Percentiles rank a stretch among this genome's conserved stretches.
Conservation (phyloP, 2,329 filamentous ascomycete species). For the Cryphonectria radicalis region DNA sequence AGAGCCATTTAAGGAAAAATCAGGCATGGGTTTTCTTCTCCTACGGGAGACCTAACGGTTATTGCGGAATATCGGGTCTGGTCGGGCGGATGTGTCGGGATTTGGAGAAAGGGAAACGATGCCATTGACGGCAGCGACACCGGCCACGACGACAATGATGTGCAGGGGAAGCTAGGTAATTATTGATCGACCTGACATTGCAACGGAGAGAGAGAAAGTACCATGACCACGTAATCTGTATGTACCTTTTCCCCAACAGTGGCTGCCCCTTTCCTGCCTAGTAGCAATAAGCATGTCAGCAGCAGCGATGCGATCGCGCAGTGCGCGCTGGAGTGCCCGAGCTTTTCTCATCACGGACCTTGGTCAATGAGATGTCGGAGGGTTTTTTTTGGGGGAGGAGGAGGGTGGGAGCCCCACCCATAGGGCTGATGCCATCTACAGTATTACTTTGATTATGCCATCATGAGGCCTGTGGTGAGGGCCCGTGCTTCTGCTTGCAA, state of each 20-base stretch:
- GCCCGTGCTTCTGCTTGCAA: background rate
- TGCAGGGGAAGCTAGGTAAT: background rate
- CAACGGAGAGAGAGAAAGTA: background rate
- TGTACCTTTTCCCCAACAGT: background rate
- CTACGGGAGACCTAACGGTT: background rate
- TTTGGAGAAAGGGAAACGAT: background rate
- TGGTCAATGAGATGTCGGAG: background rate
- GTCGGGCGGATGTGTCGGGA: background rate
- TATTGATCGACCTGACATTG: background rate
- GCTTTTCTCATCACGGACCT: background rate
- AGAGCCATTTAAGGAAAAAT: background rate
- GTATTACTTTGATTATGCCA: background rate
- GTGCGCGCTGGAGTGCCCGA: slow-evolving; percentile 1
- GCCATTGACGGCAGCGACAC: background rate
- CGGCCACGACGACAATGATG: background rate
- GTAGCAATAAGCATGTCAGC: background rate
- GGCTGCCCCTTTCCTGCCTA: background rate
- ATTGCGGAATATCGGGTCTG: background rate
- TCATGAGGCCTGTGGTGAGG: background rate
- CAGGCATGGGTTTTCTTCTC: no score
- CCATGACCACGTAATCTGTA: background rate
- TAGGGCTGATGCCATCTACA: slow-evolving; percentile 10
- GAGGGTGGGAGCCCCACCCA: background rate
- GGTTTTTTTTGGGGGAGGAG: background rate
- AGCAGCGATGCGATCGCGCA: background rate